These are phyloP conservation scores for Trichoderma harzianum DNA, from an alignment of 2,329 filamentous ascomycete genomes.

Conservation along the genomic window DNA sequence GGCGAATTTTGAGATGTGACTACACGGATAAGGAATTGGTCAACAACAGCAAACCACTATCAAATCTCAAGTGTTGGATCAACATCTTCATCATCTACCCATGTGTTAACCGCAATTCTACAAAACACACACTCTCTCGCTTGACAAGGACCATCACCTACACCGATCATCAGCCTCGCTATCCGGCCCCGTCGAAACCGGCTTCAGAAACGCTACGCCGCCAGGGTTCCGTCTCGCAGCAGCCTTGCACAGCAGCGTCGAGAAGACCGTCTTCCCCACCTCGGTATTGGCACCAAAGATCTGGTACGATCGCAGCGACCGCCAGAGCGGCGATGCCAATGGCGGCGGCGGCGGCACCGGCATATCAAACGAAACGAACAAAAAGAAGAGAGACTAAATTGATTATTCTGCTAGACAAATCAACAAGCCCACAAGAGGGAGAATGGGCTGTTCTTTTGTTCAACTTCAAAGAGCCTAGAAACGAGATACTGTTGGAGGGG, in stretches of 20 bases:
- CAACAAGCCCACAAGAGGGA: neutral
- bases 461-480: neutral
- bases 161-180: conserved; percentile 70
- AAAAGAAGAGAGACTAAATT: neutral
- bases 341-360: conserved; percentile 32
- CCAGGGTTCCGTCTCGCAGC: conserved; percentile 50
- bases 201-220: conserved; percentile 68
- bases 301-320: conserved; percentile 66
- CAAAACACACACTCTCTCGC: neutral
- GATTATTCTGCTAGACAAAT: neutral
- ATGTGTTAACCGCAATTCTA: neutral
- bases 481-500: neutral
- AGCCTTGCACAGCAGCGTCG: conserved; percentile 67
- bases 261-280: conserved; percentile 80
- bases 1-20: conserved; percentile 61
- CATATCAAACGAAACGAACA: conserved; percentile 4
- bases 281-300: conserved; percentile 82
- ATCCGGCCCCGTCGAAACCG: conserved; percentile 71
- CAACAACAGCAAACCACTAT: neutral
- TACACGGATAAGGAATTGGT: conserved; percentile 29
- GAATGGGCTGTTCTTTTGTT: neutral
- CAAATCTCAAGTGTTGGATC: neutral
- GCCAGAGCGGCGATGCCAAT: conserved; percentile 62
- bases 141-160: conserved; percentile 23
- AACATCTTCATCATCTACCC: neutral